Percentiles rank a stretch among this genome's conserved stretches.
Evolutionary conservation across 2,329 filamentous ascomycete genomes (phyloP).

Genomic region (Colletotrichum cordylinicola): DNA sequence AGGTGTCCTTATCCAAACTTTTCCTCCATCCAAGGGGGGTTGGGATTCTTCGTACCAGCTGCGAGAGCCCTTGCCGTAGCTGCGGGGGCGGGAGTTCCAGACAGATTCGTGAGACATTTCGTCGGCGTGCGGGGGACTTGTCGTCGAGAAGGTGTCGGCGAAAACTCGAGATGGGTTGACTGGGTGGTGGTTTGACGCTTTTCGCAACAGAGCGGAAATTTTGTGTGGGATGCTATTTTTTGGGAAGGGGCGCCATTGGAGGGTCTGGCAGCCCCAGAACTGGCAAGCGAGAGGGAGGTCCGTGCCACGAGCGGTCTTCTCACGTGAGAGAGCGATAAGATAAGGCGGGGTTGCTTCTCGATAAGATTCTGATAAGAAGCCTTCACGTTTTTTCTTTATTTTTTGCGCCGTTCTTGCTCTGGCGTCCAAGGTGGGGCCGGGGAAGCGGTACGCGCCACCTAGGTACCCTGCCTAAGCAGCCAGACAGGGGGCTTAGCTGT

Average conservation of each 20-base stretch:
- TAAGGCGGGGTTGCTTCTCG: neutral
- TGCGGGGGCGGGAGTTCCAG: constrained; percentile 98
- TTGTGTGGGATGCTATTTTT: constrained; percentile 21
- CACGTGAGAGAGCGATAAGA: neutral
- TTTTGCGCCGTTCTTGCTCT: neutral
- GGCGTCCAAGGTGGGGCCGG: neutral
- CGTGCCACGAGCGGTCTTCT: neutral
- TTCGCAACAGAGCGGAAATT: constrained; percentile 16
- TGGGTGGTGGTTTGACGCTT: constrained; percentile 8
- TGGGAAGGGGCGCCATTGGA: constrained; percentile 32
- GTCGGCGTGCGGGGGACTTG: constrained; percentile 41
- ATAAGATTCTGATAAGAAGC: neutral
- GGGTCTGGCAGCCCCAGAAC: constrained; percentile 20
- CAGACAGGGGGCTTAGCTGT: neutral
- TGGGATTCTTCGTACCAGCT: constrained; percentile 74
- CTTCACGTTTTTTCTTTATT: neutral
- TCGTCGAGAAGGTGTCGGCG: constrained; percentile 16
- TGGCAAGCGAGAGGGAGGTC: neutral
- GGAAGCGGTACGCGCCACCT: neutral
- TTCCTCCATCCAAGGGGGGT: neutral
- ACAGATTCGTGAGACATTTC: constrained; percentile 86
- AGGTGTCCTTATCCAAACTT: neutral
- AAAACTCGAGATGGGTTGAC: constrained; percentile 21
- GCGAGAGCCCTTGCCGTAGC: constrained; percentile 95
- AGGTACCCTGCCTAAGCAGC: neutral